Evolutionary conservation across 176 grass and related monocot species (phyloP).

Genomic region (Eremochloa ophiuroides): DNA sequence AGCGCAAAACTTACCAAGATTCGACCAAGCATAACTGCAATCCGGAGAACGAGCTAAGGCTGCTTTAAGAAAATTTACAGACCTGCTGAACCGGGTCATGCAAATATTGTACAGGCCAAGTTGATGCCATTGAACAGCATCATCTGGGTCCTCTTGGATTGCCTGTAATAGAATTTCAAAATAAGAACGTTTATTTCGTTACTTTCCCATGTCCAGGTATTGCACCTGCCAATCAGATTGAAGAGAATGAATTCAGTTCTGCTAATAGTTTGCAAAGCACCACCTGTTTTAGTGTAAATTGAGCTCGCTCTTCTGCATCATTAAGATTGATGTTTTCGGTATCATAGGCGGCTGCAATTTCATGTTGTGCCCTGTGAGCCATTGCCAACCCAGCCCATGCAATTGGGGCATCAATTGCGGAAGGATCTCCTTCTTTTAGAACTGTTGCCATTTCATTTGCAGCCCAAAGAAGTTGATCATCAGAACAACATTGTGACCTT

Average conservation of each 20-base stretch:
- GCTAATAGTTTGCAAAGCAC: constrained; percentile 18
- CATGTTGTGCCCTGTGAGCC: constrained; percentile 86
- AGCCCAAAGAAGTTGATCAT: constrained; percentile 91
- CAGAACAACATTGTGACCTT: constrained; percentile 64
- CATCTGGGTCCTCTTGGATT: constrained; percentile 92
- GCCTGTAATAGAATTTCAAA: constrained; percentile 52
- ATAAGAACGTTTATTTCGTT: background rate
- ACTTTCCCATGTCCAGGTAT: constrained; percentile 12
- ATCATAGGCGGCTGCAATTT: constrained; percentile 70
- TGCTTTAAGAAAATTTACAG: constrained; percentile 90
- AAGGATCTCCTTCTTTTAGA: constrained; percentile 90
- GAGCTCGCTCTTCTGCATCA: constrained; percentile 74
- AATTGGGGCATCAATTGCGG: constrained; percentile 76
- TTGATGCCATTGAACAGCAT: constrained; percentile 98
- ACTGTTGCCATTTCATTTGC: constrained; percentile 87
- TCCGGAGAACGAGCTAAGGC: constrained; percentile 67
- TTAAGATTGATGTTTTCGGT: constrained; percentile 46
- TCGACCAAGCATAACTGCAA: constrained; percentile 94
- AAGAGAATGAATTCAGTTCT: background rate
- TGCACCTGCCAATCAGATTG: background rate
- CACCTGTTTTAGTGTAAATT: constrained; percentile 88
- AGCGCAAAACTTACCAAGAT: constrained; percentile 72
- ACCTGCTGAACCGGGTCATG: constrained; percentile 67
- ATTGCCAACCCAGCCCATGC: constrained; percentile 94
- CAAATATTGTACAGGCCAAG: constrained; percentile 92